These are phyloP conservation scores for Kodamaea restingae DNA, from an alignment of 805 yeast genomes.

Conservation along the genomic window DNA sequence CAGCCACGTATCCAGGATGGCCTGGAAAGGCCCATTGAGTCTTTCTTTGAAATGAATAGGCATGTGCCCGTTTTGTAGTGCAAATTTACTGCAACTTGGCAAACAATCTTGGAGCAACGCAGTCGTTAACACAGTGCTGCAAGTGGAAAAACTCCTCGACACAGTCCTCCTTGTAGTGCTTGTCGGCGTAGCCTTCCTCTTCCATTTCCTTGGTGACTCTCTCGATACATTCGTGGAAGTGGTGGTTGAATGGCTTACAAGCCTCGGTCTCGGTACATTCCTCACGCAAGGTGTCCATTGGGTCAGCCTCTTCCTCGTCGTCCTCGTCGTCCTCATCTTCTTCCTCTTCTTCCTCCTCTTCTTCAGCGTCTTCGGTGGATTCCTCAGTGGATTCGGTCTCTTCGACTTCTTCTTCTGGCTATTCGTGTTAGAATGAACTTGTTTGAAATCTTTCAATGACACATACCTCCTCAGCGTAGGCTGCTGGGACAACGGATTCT, in stretches of 20 bases:
- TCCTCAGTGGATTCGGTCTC: slow-evolving; percentile 27
- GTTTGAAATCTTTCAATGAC: neutral
- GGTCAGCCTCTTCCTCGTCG: slow-evolving; percentile 60
- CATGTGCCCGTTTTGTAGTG: neutral
- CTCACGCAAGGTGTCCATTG: slow-evolving; percentile 34
- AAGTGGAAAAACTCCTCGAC: slow-evolving; percentile 97
- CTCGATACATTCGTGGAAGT: slow-evolving; percentile 90
- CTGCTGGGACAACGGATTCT: slow-evolving; percentile 77
- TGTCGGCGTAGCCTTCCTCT: slow-evolving; percentile 77
- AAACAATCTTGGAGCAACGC: slow-evolving; percentile 88
- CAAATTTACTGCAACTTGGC: slow-evolving; percentile 66
- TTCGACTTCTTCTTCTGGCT: slow-evolving; percentile 26
- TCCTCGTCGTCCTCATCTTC: slow-evolving; percentile 65
- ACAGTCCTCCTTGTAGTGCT: slow-evolving; percentile 91
- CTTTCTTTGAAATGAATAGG: slow-evolving; percentile 1
- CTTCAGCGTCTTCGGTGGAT: slow-evolving; percentile 35
- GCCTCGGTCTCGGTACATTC: slow-evolving; percentile 67
- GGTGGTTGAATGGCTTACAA: slow-evolving; percentile 76
- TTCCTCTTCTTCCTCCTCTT: slow-evolving; percentile 48
- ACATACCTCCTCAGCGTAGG: slow-evolving; percentile 74
- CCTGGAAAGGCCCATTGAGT: slow-evolving; percentile 2
- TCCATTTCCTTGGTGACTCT: slow-evolving; percentile 87
- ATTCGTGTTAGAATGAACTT: slow-evolving; percentile 13
- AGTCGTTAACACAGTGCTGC: slow-evolving; percentile 87
- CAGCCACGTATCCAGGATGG: slow-evolving; percentile 1